Evolutionary conservation across 2,329 filamentous ascomycete species (phyloP).

Genomic region (Apiospora marii): DNA sequence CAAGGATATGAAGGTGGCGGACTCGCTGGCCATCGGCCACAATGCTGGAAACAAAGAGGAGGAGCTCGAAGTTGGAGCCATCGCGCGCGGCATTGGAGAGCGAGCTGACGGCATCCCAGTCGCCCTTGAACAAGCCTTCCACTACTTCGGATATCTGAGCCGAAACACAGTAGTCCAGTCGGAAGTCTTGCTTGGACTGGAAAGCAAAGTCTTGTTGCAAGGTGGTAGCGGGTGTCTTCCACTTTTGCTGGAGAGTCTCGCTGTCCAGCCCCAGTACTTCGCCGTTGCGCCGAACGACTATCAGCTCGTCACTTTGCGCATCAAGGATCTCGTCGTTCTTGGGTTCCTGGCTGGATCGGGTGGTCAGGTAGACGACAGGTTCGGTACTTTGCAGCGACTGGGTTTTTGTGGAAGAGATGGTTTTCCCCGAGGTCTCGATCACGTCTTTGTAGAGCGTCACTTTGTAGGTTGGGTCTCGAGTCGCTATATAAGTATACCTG

Average conservation of each 20-base stretch:
- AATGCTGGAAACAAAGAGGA: slow-evolving; percentile 58
- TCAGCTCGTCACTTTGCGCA: slow-evolving; percentile 45
- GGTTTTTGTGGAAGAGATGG: slow-evolving; percentile 57
- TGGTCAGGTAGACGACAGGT: slow-evolving; percentile 53
- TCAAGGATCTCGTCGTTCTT: slow-evolving; percentile 36
- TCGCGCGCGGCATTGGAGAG: slow-evolving; percentile 57
- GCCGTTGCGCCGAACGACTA: slow-evolving; percentile 68
- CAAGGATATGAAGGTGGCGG: slow-evolving; percentile 41
- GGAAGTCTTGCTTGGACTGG: slow-evolving; percentile 45
- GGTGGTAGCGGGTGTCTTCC: slow-evolving; percentile 53
- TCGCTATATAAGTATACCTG: slow-evolving; percentile 69
- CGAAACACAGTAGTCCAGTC: slow-evolving; percentile 58
- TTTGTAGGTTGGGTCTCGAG: slow-evolving; percentile 56
- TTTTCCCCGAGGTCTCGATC: slow-evolving; percentile 58
- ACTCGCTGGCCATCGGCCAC: slow-evolving; percentile 37
- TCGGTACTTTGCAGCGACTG: slow-evolving; percentile 50
- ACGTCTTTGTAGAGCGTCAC: slow-evolving; percentile 68
- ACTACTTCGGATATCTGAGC: slow-evolving; percentile 56
- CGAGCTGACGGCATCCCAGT: slow-evolving; percentile 59
- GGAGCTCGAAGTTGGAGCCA: slow-evolving; percentile 55
- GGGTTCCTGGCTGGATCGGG: slow-evolving; percentile 38
- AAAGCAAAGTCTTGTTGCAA: slow-evolving; percentile 52
- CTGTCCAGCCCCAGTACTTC: slow-evolving; percentile 67
- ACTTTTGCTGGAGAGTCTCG: slow-evolving; percentile 58
- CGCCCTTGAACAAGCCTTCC: slow-evolving; percentile 63